Percentiles rank a stretch among this genome's conserved stretches.
phyloP scores from a whole-genome alignment of 2,329 filamentous ascomycete genomes.

The Monilinia vaccinii-corymbosi region DNA sequence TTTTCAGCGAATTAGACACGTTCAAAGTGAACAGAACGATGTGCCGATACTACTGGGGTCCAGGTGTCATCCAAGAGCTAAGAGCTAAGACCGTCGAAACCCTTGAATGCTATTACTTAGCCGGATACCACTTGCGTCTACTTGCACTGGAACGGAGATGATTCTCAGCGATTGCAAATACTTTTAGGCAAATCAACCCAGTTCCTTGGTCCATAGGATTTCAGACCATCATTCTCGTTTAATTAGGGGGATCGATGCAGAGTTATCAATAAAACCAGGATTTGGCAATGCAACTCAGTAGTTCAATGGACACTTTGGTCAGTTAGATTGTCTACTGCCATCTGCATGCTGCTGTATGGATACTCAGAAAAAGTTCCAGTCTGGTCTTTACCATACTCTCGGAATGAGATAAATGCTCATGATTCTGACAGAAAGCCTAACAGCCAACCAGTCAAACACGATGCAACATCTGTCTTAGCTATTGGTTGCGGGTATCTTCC shows the following conservation, averaged over 20 bases:
- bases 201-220: not conserved
- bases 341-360: not conserved
- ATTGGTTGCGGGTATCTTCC: not conserved
- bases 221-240: not conserved
- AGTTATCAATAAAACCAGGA: not conserved
- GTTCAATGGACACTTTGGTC: not conserved
- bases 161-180: not conserved
- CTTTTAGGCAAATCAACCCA: not conserved
- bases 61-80: not conserved
- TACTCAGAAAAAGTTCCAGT: not conserved
- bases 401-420: not conserved
- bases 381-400: conserved; percentile 1
- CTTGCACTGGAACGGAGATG: not conserved
- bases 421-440: not conserved
- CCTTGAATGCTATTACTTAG: not conserved
- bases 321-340: not conserved
- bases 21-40: not conserved
- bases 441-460: not conserved
- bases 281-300: not conserved
- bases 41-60: conserved; percentile 1
- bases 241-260: not conserved
- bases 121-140: not conserved
- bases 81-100: not conserved
- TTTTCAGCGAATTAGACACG: not conserved
- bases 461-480: not conserved